These are phyloP conservation scores for Saccharomyces hybrid DNA, from an alignment of 1,139 yeast genomes.

Conservation along the genomic window DNA sequence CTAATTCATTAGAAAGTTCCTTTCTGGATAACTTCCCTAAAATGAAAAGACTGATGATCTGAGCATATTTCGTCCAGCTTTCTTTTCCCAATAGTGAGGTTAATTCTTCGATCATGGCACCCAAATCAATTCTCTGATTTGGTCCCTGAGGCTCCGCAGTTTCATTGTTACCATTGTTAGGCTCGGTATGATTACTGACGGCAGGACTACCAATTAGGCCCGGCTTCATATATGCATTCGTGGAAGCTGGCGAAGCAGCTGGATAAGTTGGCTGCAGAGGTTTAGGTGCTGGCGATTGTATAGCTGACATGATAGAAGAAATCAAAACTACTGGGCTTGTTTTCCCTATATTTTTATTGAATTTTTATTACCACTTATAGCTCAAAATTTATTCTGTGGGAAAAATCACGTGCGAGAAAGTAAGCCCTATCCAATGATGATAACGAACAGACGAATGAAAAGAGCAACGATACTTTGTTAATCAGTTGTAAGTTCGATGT, in stretches of 20 bases:
- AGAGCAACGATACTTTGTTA: not conserved
- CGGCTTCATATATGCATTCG: conserved; percentile 3
- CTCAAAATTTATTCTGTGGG: not conserved
- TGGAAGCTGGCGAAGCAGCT: conserved; percentile 3
- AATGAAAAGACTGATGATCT: conserved; percentile 64
- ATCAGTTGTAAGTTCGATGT: not conserved
- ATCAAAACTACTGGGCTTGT: not conserved
- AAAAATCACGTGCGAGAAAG: not conserved
- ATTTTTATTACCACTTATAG: not conserved
- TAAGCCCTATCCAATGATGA: not conserved
- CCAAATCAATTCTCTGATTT: conserved; percentile 58
- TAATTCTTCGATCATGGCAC: conserved; percentile 62
- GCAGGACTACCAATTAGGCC: conserved; percentile 5
- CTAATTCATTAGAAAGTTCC: conserved; percentile 43
- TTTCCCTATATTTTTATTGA: not conserved
- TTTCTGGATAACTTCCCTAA: conserved; percentile 71
- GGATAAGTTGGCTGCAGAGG: conserved; percentile 3
- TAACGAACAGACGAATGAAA: not conserved
- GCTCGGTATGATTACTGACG: not conserved
- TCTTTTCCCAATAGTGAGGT: conserved; percentile 59
- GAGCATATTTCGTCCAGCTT: conserved; percentile 83
- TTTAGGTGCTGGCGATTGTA: conserved; percentile 2
- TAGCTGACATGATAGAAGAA: not conserved
- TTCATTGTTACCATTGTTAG: not conserved
- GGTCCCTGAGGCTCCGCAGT: conserved; percentile 1